Evolutionary conservation across 768 basidiomycete genomes (phyloP), one percentile per base, ranked within the genome.

Genomic region (Trichaptum fuscoviolaceum): DNA sequence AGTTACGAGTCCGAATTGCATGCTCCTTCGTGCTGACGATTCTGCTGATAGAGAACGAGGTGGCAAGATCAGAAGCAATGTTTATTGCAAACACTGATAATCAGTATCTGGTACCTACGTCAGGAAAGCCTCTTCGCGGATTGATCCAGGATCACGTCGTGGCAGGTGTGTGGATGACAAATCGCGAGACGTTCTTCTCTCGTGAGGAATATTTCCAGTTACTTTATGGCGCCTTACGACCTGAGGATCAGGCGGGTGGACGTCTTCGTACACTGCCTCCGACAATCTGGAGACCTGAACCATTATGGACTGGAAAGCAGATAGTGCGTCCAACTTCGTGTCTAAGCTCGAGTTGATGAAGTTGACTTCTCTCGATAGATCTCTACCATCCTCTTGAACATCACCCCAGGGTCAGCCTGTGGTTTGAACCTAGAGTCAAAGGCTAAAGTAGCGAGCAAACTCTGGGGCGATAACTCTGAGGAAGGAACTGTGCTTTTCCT

Each of bases 101-200:
- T 70, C 97, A 99, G 76, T 99, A 99, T 75, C 85, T 99, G n/a
- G 95, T 96, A 9, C 96, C 97, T 20, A 99, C 97, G 0, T 99
- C 97, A 7, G 97, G 97, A 68, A 96, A 96, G 73, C 97, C 97
- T 27, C 84, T 99, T 35, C 93, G 97, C 75, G 97, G 97, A 74
- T 82, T 99, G 27, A 99, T 99, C 70, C 97, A 99, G 76, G 97
- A 99, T 78, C 97, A 99, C 71, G 94, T 99, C 66, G 96, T 99
- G 59, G 95, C 97, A 17, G 96, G 95, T 66, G 91, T 98, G n/a
- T 98, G 96, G 94, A 95, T 99, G 93, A 98, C 97, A 65, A 89
- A 88, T 73, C 95, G 95, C 74, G 91, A 96, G 70, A 84, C 94
- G 0, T 98, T 98, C 81, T 96, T 99, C 78, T 89, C 91, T 3